Conservation (phyloP, 2,329 filamentous ascomycete genomes). For the Metarhizium brunneum region DNA sequence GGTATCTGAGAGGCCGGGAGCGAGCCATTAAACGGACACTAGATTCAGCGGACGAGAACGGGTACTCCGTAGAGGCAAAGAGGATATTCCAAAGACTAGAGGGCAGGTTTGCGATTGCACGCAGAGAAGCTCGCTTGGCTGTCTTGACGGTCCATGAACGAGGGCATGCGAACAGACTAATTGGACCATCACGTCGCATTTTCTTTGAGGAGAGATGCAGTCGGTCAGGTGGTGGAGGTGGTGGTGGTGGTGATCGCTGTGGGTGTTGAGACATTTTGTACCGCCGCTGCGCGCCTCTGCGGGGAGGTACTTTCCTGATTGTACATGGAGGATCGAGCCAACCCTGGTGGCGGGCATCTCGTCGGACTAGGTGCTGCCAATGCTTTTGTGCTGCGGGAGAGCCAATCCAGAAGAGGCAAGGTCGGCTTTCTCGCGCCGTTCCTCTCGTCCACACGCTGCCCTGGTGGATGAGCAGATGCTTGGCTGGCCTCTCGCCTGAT, state of each 20-base stretch:
- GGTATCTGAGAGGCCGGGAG: background rate
- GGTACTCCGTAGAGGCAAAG: background rate
- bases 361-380: no score
- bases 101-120: background rate
- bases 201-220: constrained; percentile 3
- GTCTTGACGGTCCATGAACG: background rate
- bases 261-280: background rate
- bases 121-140: background rate
- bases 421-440: background rate
- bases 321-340: no score
- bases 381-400: constrained; percentile 6
- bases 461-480: background rate
- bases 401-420: constrained; percentile 8
- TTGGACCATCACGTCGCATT: constrained; percentile 9
- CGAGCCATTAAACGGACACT: background rate
- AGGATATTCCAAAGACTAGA: background rate
- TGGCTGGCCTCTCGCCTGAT: background rate
- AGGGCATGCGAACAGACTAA: constrained; percentile 4
- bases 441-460: background rate
- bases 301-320: background rate
- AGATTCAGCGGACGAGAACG: background rate
- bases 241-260: background rate
- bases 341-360: no score
- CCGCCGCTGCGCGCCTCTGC: background rate
- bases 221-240: constrained; percentile 7